These are phyloP conservation scores for Phialemonium atrogriseum DNA, from an alignment of 2,329 filamentous ascomycete species.

Conservation along the genomic window DNA sequence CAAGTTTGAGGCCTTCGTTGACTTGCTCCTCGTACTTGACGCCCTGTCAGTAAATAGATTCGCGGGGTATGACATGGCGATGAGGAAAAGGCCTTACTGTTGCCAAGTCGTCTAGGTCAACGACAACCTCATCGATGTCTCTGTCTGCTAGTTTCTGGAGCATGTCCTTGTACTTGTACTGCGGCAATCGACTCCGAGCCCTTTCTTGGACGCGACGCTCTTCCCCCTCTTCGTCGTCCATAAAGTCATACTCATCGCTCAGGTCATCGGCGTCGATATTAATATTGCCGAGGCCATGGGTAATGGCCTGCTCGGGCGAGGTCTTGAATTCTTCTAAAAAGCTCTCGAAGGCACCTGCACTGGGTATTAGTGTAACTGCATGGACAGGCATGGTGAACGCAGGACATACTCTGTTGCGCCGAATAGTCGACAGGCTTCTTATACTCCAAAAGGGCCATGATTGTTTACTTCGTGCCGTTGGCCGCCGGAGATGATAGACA, in stretches of 20 bases:
- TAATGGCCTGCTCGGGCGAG: conserved; percentile 59
- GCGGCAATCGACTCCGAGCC: conserved; percentile 46
- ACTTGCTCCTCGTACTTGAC: conserved; percentile 65
- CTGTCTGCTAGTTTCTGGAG: conserved; percentile 84
- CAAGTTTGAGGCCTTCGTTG: conserved; percentile 62
- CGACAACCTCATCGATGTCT: conserved; percentile 63
- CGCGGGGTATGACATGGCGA: no score
- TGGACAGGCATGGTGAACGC: no score
- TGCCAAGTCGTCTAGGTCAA: conserved; percentile 84
- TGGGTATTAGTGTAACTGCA: conserved; percentile 21
- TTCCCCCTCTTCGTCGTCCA: conserved; percentile 64
- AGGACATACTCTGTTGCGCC: conserved; percentile 65
- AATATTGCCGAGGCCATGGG: conserved; percentile 75
- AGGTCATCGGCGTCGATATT: conserved; percentile 80
- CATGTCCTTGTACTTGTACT: conserved; percentile 80
- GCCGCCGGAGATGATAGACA: no score
- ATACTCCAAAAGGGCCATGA: conserved; percentile 80
- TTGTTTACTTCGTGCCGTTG: conserved; percentile 17
- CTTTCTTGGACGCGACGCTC: conserved; percentile 40
- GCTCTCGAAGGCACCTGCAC: conserved; percentile 68
- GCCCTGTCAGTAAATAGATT: conserved; percentile 1
- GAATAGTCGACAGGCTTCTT: conserved; percentile 78
- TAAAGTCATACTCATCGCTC: conserved; percentile 87
- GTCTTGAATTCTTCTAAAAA: conserved; percentile 88
- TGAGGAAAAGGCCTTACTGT: conserved; percentile 41